phyloP scores from a whole-genome alignment of 2,329 filamentous ascomycete genomes.

The Aspergillus sp. region DNA sequence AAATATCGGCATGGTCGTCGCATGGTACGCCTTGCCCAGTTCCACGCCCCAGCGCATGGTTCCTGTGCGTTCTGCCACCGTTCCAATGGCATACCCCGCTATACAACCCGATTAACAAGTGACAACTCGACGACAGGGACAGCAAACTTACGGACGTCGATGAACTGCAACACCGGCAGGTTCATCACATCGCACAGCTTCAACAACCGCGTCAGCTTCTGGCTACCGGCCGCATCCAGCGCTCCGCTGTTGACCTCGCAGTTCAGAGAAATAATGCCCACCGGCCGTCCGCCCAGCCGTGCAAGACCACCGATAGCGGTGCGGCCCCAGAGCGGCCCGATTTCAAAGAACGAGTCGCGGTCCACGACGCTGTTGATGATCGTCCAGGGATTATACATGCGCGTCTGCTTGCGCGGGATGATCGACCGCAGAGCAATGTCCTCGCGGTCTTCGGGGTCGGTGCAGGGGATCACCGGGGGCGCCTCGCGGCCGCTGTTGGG shows the following conservation, averaged over 20 bases:
- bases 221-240: constrained; percentile 58
- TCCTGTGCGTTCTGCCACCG: constrained; percentile 59
- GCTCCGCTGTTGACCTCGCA: constrained; percentile 62
- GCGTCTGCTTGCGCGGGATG: constrained; percentile 55
- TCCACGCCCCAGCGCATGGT: constrained; percentile 65
- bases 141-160: constrained; percentile 52
- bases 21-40: constrained; percentile 60
- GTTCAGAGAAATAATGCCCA: constrained; percentile 60
- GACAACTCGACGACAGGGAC: background rate
- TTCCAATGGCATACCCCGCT: constrained; percentile 62
- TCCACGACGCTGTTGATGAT: constrained; percentile 60
- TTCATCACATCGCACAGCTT: constrained; percentile 67
- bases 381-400: constrained; percentile 59
- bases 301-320: constrained; percentile 62
- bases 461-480: constrained; percentile 48
- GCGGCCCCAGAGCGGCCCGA: constrained; percentile 61
- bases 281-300: constrained; percentile 54
- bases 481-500: constrained; percentile 56
- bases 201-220: constrained; percentile 59
- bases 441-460: constrained; percentile 51
- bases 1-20: constrained; percentile 62
- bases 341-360: constrained; percentile 59
- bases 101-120: background rate
- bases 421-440: constrained; percentile 53
- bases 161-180: constrained; percentile 61